Conservation (phyloP, 1,284 basidiomycete genomes). For the Sutorius eximius region DNA sequence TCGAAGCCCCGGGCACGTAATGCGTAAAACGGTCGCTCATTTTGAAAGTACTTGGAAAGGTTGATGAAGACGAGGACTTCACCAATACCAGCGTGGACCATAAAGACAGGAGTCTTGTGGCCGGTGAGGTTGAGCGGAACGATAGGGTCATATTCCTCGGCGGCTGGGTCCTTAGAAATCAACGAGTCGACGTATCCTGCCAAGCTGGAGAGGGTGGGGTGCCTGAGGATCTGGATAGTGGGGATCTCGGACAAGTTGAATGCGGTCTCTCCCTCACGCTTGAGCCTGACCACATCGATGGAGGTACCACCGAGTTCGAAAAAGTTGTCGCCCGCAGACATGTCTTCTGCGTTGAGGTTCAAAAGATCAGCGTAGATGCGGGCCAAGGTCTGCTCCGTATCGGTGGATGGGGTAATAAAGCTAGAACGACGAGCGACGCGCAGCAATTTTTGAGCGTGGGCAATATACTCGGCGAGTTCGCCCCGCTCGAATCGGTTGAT, state of each 20-base stretch:
- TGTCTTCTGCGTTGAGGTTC: slow-evolving; percentile 20
- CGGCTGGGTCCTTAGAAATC: slow-evolving; percentile 15
- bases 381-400: slow-evolving; percentile 30
- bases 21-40: slow-evolving; percentile 46
- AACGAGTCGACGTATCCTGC: slow-evolving; percentile 31
- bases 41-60: slow-evolving; percentile 40
- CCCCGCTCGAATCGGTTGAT: slow-evolving; percentile 31
- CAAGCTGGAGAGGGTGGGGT: slow-evolving; percentile 38
- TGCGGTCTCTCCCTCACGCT: slow-evolving; percentile 37
- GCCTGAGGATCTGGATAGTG: slow-evolving; percentile 42
- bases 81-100: slow-evolving; percentile 37
- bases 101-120: slow-evolving; percentile 44
- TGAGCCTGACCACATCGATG: slow-evolving; percentile 35
- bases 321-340: slow-evolving; percentile 34
- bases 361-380: slow-evolving; percentile 33
- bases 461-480: slow-evolving; percentile 27
- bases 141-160: slow-evolving; percentile 35
- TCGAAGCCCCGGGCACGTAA: slow-evolving; percentile 47
- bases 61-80: slow-evolving; percentile 45
- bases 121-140: slow-evolving; percentile 41
- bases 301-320: slow-evolving; percentile 37
- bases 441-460: slow-evolving; percentile 31
- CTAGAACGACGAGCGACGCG: slow-evolving; percentile 25
- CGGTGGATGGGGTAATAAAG: slow-evolving; percentile 27
- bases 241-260: slow-evolving; percentile 41